Percentiles rank a stretch among this genome's conserved stretches.
These are phyloP conservation scores for Triticum aestivum DNA, from an alignment of 176 grass and related monocot genomes.

Conservation along the genomic window DNA sequence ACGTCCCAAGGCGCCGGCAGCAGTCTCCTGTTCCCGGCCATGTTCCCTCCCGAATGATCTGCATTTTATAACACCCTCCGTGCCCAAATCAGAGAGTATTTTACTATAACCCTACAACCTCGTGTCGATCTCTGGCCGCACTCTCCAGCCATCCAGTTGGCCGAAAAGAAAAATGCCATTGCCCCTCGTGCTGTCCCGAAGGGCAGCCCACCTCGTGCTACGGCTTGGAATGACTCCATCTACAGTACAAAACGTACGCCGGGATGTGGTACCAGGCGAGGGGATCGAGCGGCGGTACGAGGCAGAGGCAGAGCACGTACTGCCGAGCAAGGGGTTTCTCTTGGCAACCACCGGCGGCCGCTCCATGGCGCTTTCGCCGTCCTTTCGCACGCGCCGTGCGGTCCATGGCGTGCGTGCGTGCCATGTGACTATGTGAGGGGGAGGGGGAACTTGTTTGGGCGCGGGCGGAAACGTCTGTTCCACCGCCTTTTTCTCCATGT, in stretches of 20 bases:
- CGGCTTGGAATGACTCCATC: not conserved
- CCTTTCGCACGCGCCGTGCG: not conserved
- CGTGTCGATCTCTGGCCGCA: not conserved
- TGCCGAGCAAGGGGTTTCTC: not conserved
- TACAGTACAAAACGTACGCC: not conserved
- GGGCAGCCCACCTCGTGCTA: not conserved
- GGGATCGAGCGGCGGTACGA: too few species aligned
- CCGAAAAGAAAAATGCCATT: not conserved
- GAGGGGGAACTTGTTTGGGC: not conserved
- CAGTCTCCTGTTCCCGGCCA: not conserved
- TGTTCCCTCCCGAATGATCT: not conserved
- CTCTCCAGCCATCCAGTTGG: not conserved
- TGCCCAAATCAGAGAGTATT: not conserved
- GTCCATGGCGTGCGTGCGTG: not conserved
- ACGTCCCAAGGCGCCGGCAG: slow-evolving; percentile 2
- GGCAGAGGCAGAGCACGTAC: too few species aligned
- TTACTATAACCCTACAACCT: not conserved
- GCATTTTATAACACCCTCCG: not conserved
- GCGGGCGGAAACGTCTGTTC: slow-evolving; percentile 1
- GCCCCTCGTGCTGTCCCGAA: not conserved
- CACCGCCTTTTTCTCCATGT: not conserved
- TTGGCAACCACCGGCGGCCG: not conserved
- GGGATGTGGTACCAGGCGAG: not conserved
- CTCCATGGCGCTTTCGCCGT: not conserved
- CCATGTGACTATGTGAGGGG: not conserved